Base-by-base conservation (phyloP, 2,329 filamentous ascomycete species). In the Byssochlamys sp. region DNA sequence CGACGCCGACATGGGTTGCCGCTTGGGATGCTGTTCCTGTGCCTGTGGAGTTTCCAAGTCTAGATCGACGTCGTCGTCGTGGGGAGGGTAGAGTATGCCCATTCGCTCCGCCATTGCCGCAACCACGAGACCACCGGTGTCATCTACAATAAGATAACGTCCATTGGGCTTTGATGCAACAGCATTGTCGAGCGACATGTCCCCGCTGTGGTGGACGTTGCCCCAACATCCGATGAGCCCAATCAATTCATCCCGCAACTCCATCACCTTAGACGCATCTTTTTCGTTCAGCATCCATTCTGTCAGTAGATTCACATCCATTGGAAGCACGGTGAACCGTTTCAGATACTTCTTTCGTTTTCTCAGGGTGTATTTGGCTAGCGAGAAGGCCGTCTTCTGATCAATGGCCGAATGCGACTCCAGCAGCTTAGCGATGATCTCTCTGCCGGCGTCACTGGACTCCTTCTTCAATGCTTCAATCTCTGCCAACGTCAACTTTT, bases 281-380 rank as follows among this genome's bases (percentile, higher is more conserved):
- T 88, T 89, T 65, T 95, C 89, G 57, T 87, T 80, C 54, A 96
- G 75, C 67, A 92, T 80, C 78, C 88, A 95, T 63, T 90, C 83
- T 24, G 85, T 84, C 60, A 97, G 77, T 62, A 84, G 81, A 0
- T 85, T 81, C 12, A 95, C 84, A 67, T 96, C 91, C 64, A 97
- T 76, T 0, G 92, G 92, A 55, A 95, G 73, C 1, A 94, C 84
- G 0, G 88, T 90, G 68, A 99, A 97, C 11, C 91, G 81, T 66
- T 88, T 86, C 62, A 97, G 82, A 71, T 95, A 97, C 74, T 99
- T 99, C 70, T 87, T 91, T 62, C 89, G 88, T 77, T 99, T 99
- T 52, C 95, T 81, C 19, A 97, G 78, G 67, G 94, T 96, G 75
- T 99, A 99, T 73, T 99, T 99, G 50, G 92, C 91, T 58, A 96